phyloP scores from a whole-genome alignment of 768 basidiomycete species.

The Termitomyces bulborhizus region DNA sequence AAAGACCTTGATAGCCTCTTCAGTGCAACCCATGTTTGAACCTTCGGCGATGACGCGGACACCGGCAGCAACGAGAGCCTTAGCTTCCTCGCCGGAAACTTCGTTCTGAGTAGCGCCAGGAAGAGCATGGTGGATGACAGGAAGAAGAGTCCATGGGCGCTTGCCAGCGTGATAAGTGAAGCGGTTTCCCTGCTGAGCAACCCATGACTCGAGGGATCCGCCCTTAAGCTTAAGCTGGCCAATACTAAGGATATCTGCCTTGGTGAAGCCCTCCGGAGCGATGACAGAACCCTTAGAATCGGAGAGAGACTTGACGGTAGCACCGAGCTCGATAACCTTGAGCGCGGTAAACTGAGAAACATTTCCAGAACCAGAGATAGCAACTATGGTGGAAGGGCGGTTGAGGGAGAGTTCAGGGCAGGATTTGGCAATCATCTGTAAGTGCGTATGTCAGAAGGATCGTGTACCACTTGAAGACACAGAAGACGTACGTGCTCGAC shows the following conservation, averaged over 20 bases:
- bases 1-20: constrained; percentile 68
- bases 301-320: constrained; percentile 62
- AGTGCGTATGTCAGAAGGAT: no score
- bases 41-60: constrained; percentile 70
- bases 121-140: constrained; percentile 59
- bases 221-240: constrained; percentile 51
- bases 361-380: constrained; percentile 65
- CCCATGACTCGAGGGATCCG: constrained; percentile 34
- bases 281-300: constrained; percentile 71
- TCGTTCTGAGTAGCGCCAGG: constrained; percentile 72
- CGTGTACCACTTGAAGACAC: no score
- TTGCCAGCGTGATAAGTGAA: constrained; percentile 49
- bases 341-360: constrained; percentile 73
- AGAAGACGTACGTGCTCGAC: constrained; percentile 52
- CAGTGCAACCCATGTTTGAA: constrained; percentile 73
- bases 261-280: constrained; percentile 50
- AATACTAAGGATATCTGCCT: constrained; percentile 46
- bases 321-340: constrained; percentile 74
- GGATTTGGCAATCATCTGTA: constrained; percentile 48
- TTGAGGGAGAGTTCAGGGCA: constrained; percentile 51
- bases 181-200: constrained; percentile 25
- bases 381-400: constrained; percentile 42
- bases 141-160: constrained; percentile 64
- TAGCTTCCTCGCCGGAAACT: constrained; percentile 61
- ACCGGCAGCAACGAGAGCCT: constrained; percentile 64